phyloP scores from a whole-genome alignment of 2,329 filamentous ascomycete species.

The Aspergillus candidus region DNA sequence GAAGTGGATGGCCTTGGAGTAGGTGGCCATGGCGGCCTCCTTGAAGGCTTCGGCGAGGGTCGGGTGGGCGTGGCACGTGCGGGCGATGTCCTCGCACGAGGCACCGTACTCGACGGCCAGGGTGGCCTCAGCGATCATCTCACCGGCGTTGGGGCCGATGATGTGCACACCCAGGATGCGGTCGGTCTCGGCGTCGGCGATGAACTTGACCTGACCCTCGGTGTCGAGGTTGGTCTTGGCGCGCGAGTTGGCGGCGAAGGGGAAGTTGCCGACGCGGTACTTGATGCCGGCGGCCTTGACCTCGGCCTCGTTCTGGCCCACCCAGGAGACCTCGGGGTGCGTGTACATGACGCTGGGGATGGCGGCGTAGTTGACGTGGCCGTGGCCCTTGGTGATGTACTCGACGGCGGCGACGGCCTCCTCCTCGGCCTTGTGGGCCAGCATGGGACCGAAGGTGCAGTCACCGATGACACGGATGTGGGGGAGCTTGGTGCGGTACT shows the following conservation, averaged over 20 bases:
- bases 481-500: constrained; percentile 95
- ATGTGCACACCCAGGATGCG: constrained; percentile 94
- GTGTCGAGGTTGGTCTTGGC: constrained; percentile 98
- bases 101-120: constrained; percentile 95
- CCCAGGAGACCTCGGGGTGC: constrained; percentile 96
- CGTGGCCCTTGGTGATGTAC: constrained; percentile 96
- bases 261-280: constrained; percentile 91
- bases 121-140: constrained; percentile 98
- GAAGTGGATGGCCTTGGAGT: constrained; percentile 92
- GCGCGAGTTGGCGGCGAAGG: constrained; percentile 95
- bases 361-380: constrained; percentile 97
- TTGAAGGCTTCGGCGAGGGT: constrained; percentile 97
- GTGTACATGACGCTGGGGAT: constrained; percentile 99
- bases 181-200: constrained; percentile 94
- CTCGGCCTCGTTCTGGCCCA: constrained; percentile 94
- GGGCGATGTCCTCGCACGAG: constrained; percentile 85
- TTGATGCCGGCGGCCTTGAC: constrained; percentile 83
- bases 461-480: constrained; percentile 97
- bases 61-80: constrained; percentile 94
- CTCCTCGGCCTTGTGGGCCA: constrained; percentile 98
- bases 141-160: constrained; percentile 88
- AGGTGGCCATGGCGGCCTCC: constrained; percentile 97
- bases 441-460: constrained; percentile 95
- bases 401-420: constrained; percentile 92
- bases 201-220: constrained; percentile 94